Evolutionary conservation across 78 protist species (phyloP).

Genomic region (Guillardia theta): DNA sequence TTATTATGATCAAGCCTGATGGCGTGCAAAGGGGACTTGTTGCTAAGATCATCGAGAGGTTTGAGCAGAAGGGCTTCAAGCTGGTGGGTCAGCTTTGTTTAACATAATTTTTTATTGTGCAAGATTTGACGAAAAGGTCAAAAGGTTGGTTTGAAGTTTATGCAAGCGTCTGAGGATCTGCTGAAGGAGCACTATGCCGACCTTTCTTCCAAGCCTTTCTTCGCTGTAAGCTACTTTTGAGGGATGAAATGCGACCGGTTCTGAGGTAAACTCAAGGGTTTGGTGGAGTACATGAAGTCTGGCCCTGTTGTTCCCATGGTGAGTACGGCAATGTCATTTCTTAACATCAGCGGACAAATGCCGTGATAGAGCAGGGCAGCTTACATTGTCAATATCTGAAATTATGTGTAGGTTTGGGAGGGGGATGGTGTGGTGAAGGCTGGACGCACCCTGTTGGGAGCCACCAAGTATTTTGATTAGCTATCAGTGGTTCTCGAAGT

Average conservation of each 20-base stretch:
- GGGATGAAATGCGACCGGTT: neutral
- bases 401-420: conserved; percentile 58
- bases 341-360: neutral
- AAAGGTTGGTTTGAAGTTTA: neutral
- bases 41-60: conserved; percentile 75
- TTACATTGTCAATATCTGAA: neutral
- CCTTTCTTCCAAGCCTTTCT: conserved; percentile 68
- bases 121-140: no score
- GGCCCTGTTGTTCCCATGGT: conserved; percentile 87
- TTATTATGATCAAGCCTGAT: conserved; percentile 78
- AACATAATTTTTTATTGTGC: no score
- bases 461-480: conserved; percentile 57
- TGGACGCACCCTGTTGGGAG: conserved; percentile 79
- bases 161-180: neutral
- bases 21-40: conserved; percentile 80
- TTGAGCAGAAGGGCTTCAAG: conserved; percentile 69
- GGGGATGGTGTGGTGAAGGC: conserved; percentile 74
- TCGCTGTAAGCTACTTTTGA: conserved; percentile 17
- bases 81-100: conserved; percentile 50
- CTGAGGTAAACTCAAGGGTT: neutral
- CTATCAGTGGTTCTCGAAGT: neutral
- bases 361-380: no score
- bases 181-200: conserved; percentile 72
- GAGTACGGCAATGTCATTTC: neutral
- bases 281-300: conserved; percentile 55